A percentile compares a stretch with the other conserved stretches of the same genome.
phyloP scores from a whole-genome alignment of 2,329 filamentous ascomycete species.

The Pleomassaria siparia region DNA sequence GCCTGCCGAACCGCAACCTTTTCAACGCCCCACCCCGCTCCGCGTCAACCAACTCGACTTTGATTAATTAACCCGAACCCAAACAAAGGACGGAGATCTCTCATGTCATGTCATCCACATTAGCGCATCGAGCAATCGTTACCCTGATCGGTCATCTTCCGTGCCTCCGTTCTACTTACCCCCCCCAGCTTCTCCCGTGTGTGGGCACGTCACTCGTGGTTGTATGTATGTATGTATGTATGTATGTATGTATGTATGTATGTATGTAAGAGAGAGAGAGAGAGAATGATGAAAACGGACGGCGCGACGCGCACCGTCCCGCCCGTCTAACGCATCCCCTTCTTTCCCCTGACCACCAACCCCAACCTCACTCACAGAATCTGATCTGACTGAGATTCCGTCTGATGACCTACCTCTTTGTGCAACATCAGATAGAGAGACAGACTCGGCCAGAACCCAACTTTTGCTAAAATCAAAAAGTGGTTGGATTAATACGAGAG shows the following conservation, averaged over 20 bases:
- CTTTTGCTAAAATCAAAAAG: too few relatives aligned
- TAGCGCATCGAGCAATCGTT: constrained; percentile 11
- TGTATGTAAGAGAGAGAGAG: too few relatives aligned
- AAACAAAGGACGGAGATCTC: constrained; percentile 10
- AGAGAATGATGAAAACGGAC: constrained; percentile 4
- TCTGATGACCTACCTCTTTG: constrained; percentile 13
- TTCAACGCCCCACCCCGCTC: neutral
- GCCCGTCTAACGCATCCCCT: constrained; percentile 13
- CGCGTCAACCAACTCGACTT: neutral
- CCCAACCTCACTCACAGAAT: constrained; percentile 9
- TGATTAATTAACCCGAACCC: neutral
- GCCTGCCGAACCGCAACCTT: constrained; percentile 4
- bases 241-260: too few relatives aligned
- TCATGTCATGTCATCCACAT: constrained; percentile 7
- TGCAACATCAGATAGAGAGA: constrained; percentile 8
- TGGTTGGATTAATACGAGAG: too few relatives aligned
- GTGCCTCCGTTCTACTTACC: constrained; percentile 18
- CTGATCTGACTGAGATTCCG: constrained; percentile 14
- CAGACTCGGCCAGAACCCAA: too few relatives aligned
- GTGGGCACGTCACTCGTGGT: constrained; percentile 9
- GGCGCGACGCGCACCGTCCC: constrained; percentile 19
- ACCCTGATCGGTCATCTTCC: constrained; percentile 13
- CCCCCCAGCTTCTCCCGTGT: constrained; percentile 19
- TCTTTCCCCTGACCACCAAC: constrained; percentile 13
- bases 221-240: too few relatives aligned